Conservation (phyloP, 768 basidiomycete species). For the Pleurotus sapidus region DNA sequence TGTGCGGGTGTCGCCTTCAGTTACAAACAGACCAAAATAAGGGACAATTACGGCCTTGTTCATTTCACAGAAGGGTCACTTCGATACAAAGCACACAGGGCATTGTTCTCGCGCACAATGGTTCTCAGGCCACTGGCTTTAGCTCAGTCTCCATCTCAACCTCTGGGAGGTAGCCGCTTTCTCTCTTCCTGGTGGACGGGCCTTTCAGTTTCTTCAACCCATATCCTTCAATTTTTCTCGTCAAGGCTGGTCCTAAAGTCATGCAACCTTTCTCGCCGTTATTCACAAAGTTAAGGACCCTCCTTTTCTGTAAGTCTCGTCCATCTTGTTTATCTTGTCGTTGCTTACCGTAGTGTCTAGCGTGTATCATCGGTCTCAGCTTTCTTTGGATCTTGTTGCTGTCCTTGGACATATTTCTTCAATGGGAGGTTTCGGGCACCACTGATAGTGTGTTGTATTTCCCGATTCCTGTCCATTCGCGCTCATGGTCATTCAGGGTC, state of each 20-base stretch:
- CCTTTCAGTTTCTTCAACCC: not conserved
- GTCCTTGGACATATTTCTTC: constrained; percentile 40
- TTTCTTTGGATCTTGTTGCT: constrained; percentile 48
- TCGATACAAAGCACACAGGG: not conserved
- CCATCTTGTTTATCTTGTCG: not conserved
- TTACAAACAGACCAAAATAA: not conserved
- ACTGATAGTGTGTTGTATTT: constrained; percentile 39
- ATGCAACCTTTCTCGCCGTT: constrained; percentile 16
- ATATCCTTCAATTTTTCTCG: too few species aligned
- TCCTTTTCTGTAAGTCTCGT: constrained; percentile 19
- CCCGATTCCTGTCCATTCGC: not conserved
- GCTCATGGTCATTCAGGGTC: constrained; percentile 28
- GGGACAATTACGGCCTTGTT: not conserved
- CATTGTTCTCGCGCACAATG: not conserved
- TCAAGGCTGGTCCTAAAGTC: not conserved
- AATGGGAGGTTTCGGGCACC: constrained; percentile 42
- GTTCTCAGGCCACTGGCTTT: not conserved
- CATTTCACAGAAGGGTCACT: not conserved
- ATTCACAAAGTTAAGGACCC: constrained; percentile 17
- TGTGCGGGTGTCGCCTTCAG: not conserved
- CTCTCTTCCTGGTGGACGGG: constrained; percentile 9
- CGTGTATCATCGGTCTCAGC: constrained; percentile 37
- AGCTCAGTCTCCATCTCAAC: not conserved
- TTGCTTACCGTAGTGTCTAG: constrained; percentile 22
- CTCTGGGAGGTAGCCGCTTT: not conserved